A percentile compares a stretch with the other conserved stretches of the same genome.
Conservation (phyloP, 768 basidiomycete genomes). For the Solioccasus polychromus region DNA sequence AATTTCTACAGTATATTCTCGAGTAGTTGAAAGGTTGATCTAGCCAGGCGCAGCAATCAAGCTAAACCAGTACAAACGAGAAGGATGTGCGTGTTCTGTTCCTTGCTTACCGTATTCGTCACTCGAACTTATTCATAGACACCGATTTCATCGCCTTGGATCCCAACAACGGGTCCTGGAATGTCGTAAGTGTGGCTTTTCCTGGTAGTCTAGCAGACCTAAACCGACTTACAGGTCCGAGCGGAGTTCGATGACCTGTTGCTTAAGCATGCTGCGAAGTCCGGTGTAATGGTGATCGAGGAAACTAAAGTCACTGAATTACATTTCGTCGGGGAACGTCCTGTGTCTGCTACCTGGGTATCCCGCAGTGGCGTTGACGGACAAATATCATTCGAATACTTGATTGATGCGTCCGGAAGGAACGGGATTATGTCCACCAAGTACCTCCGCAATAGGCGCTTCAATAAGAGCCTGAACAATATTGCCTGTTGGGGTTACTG, state of each 20-base stretch:
- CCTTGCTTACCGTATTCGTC: too few species aligned
- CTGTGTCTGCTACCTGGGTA: slow-evolving; percentile 1
- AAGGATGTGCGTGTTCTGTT: slow-evolving; percentile 34
- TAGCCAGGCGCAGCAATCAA: slow-evolving; percentile 4
- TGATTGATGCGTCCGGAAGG: slow-evolving; percentile 11
- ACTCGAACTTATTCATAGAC: too few species aligned
- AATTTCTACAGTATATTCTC: too few species aligned
- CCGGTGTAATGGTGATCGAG: not conserved
- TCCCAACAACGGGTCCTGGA: too few species aligned
- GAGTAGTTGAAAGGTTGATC: too few species aligned
- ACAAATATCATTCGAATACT: slow-evolving; percentile 2
- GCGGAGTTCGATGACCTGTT: slow-evolving; percentile 6
- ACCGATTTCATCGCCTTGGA: too few species aligned
- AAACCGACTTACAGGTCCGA: slow-evolving; percentile 7
- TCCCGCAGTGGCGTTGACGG: not conserved
- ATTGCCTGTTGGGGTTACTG: slow-evolving; percentile 39
- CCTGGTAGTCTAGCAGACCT: too few species aligned
- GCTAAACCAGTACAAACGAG: slow-evolving; percentile 4
- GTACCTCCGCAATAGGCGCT: slow-evolving; percentile 33
- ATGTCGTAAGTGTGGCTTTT: too few species aligned
- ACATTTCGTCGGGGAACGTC: slow-evolving; percentile 1
- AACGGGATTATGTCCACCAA: slow-evolving; percentile 21
- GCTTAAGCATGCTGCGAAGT: not conserved
- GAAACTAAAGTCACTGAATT: slow-evolving; percentile 9
- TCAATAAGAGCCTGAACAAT: slow-evolving; percentile 33